These are phyloP conservation scores for Podaxis sp. DNA, from an alignment of 768 basidiomycete species.

Conservation along the genomic window DNA sequence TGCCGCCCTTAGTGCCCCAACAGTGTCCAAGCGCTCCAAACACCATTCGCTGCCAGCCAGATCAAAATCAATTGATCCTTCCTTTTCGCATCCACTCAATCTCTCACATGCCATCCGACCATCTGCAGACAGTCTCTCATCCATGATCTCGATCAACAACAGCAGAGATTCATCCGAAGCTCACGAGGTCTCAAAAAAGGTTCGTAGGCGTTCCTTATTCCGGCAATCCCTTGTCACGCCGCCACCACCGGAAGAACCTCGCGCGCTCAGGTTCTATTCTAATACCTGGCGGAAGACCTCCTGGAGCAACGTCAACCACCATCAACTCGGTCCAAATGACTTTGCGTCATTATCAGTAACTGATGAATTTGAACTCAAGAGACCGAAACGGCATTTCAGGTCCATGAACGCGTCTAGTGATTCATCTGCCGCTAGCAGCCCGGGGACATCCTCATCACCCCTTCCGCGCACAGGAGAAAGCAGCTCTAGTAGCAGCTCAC, in stretches of 20 bases:
- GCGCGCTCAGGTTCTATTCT: conserved; percentile 27
- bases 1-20: background rate
- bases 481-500: conserved; percentile 18
- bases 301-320: conserved; percentile 9
- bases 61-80: conserved; percentile 1
- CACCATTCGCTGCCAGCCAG: conserved; percentile 19
- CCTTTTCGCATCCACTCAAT: background rate
- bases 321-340: background rate
- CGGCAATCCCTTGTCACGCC: conserved; percentile 15
- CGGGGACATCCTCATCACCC: conserved; percentile 15
- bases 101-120: conserved; percentile 19
- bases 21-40: conserved; percentile 19
- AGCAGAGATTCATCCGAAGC: conserved; percentile 7
- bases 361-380: conserved; percentile 15
- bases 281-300: conserved; percentile 27
- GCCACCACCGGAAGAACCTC: conserved; percentile 32
- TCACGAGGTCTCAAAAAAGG: conserved; percentile 19
- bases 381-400: conserved; percentile 38
- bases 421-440: conserved; percentile 34
- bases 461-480: conserved; percentile 8
- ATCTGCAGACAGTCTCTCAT: conserved; percentile 24
- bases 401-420: conserved; percentile 46
- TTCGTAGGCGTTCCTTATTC: conserved; percentile 26
- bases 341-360: background rate
- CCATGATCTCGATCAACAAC: conserved; percentile 19